A percentile compares a stretch with the other conserved stretches of the same genome.
phyloP scores from a whole-genome alignment of 306 rosid genomes.

The Vigna nakashimae region DNA sequence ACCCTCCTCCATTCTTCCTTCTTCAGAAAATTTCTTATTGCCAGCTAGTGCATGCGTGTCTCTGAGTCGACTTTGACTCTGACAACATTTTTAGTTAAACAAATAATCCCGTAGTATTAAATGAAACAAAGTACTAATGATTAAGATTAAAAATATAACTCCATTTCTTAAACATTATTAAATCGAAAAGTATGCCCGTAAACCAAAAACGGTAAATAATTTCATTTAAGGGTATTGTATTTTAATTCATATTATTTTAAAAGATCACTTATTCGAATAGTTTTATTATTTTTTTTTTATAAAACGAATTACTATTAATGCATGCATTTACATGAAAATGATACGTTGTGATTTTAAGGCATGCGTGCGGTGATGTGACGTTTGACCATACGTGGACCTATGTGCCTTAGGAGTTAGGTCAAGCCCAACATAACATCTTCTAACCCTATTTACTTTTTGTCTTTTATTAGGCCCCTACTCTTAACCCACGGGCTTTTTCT shows the following conservation, averaged over 20 bases:
- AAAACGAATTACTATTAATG: neutral
- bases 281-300: neutral
- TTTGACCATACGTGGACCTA: slow-evolving; percentile 40
- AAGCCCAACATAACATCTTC: slow-evolving; percentile 28
- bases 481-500: slow-evolving; percentile 33
- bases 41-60: slow-evolving; percentile 37
- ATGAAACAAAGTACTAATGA: neutral
- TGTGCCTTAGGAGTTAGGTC: slow-evolving; percentile 18
- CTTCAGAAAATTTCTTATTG: neutral
- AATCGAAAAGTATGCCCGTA: neutral
- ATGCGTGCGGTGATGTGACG: slow-evolving; percentile 46
- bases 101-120: neutral
- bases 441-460: neutral
- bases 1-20: neutral
- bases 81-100: neutral
- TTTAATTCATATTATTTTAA: neutral
- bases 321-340: slow-evolving; percentile 18
- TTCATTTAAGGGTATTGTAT: neutral
- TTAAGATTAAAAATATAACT: neutral
- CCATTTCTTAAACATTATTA: neutral
- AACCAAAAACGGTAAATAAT: neutral
- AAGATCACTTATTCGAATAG: neutral
- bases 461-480: slow-evolving; percentile 15
- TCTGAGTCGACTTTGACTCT: slow-evolving; percentile 16
- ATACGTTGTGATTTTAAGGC: neutral